phyloP scores from a whole-genome alignment of 352 stramenopile species.

The Pythium pyrilobum region DNA sequence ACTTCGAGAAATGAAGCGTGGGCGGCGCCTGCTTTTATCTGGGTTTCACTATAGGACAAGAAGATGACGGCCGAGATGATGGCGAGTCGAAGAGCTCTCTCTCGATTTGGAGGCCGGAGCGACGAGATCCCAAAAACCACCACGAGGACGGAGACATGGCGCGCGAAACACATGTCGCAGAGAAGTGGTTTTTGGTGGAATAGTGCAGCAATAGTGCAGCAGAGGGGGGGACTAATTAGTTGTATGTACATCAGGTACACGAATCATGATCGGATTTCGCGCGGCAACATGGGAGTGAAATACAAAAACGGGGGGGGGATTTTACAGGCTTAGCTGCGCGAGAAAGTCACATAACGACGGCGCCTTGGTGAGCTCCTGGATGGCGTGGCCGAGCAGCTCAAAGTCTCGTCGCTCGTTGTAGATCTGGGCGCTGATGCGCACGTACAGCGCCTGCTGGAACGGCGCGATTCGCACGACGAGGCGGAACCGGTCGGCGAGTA shows the following conservation, averaged over 20 bases:
- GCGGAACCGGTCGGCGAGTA: slow-evolving; percentile 65
- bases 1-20: background rate
- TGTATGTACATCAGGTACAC: too few relatives aligned
- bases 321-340: slow-evolving; percentile 55
- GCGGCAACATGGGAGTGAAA: too few relatives aligned
- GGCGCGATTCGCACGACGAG: slow-evolving; percentile 64
- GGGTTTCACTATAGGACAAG: slow-evolving; percentile 2
- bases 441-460: slow-evolving; percentile 68
- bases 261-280: too few relatives aligned
- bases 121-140: slow-evolving; percentile 7
- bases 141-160: too few relatives aligned
- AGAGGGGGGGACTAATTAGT: too few relatives aligned
- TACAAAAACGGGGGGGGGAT: background rate
- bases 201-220: background rate
- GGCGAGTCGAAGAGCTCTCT: background rate
- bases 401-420: slow-evolving; percentile 83
- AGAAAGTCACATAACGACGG: slow-evolving; percentile 61
- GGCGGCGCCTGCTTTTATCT: background rate
- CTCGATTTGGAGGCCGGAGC: too few relatives aligned
- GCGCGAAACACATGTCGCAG: slow-evolving; percentile 2
- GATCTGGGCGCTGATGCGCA: slow-evolving; percentile 80
- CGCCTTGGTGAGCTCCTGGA: slow-evolving; percentile 69
- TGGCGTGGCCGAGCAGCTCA: slow-evolving; percentile 63
- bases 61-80: background rate
- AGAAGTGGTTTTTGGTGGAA: slow-evolving; percentile 7